A percentile compares a stretch with the other conserved stretches of the same genome.
phyloP scores from a whole-genome alignment of 2,329 filamentous ascomycete species.

The Penicillium brevicompactum region DNA sequence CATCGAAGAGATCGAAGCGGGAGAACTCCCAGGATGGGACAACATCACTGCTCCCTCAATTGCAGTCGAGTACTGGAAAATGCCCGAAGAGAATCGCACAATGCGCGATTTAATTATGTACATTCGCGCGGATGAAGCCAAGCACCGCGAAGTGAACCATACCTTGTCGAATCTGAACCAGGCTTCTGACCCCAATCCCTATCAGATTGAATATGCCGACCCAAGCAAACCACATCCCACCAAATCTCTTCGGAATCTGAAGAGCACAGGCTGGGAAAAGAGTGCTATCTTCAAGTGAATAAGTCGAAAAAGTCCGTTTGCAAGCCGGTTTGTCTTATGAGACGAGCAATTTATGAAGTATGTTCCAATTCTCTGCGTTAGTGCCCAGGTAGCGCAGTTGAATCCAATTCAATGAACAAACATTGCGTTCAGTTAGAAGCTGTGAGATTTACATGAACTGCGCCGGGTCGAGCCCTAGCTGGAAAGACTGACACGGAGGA shows the following conservation, averaged over 20 bases:
- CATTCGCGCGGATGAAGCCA: constrained; percentile 85
- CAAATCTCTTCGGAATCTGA: constrained; percentile 65
- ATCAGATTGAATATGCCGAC: constrained; percentile 79
- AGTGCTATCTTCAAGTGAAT: constrained; percentile 59
- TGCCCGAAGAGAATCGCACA: constrained; percentile 77
- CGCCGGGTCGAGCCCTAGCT: too few species aligned
- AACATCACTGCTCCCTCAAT: constrained; percentile 81
- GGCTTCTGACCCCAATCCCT: constrained; percentile 86
- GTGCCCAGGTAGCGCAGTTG: too few species aligned
- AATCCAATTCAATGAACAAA: too few species aligned
- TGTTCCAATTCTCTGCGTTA: too few species aligned
- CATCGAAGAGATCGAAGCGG: constrained; percentile 81
- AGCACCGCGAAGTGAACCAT: constrained; percentile 93
- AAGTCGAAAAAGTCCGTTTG: too few species aligned
- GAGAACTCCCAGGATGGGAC: constrained; percentile 78
- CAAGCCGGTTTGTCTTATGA: too few species aligned
- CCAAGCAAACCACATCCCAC: constrained; percentile 67
- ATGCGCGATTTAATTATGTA: constrained; percentile 90
- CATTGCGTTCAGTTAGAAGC: constrained; percentile 9
- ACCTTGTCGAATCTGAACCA: constrained; percentile 87
- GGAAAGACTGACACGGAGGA: too few species aligned
- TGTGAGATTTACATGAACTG: neutral
- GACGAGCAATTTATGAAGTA: too few species aligned
- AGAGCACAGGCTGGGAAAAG: constrained; percentile 78
- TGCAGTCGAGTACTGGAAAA: constrained; percentile 88